Percentiles rank a stretch among this genome's conserved stretches.
phyloP scores from a whole-genome alignment of 495 filamentous ascomycete genomes.

The Cercophora samala region DNA sequence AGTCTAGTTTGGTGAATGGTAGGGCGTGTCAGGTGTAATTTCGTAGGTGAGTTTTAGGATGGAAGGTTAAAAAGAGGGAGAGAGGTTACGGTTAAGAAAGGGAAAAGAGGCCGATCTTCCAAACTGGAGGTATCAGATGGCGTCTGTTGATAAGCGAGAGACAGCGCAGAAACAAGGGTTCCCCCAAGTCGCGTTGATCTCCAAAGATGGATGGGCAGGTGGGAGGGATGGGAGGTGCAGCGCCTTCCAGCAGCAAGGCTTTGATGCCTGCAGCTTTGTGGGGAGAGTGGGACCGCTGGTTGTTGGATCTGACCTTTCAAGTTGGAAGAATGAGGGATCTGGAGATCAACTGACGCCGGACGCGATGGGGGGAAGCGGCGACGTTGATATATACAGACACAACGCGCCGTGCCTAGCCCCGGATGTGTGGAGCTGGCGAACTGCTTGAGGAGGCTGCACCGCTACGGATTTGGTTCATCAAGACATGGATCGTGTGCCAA shows the following conservation, averaged over 20 bases:
- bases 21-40: neutral
- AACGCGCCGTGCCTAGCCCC: neutral
- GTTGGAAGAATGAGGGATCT: neutral
- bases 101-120: neutral
- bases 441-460: slow-evolving; percentile 1
- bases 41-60: neutral
- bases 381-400: neutral
- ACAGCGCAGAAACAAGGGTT: neutral
- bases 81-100: neutral
- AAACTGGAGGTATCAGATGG: neutral
- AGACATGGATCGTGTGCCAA: slow-evolving; percentile 16
- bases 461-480: slow-evolving; percentile 3
- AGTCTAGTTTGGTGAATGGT: neutral
- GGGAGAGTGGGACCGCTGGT: neutral
- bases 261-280: neutral
- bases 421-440: neutral
- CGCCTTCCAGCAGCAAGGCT: neutral
- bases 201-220: neutral
- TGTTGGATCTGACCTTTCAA: neutral
- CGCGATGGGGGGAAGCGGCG: neutral
- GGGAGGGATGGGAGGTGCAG: neutral
- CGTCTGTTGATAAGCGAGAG: neutral
- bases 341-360: neutral
- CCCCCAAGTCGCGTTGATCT: neutral
- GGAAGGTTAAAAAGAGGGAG: neutral